Conservation (phyloP, 257 asterid genomes). For the Hygrophila difformis region DNA sequence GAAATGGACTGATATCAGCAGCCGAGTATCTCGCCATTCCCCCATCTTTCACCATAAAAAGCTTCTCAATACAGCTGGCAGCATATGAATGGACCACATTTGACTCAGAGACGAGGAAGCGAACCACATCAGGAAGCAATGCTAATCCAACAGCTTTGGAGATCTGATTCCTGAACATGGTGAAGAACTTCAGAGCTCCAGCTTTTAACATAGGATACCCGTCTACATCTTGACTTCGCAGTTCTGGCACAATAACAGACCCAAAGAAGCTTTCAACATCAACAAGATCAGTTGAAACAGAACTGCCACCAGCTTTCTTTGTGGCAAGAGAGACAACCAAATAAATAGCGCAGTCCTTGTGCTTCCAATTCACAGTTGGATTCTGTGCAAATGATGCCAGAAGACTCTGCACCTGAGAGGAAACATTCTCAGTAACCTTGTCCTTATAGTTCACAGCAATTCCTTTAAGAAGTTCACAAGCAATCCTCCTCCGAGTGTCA, state of each 20-base stretch:
- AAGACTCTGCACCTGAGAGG: slow-evolving; percentile 58
- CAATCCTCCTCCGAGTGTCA: slow-evolving; percentile 93
- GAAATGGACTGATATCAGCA: slow-evolving; percentile 59
- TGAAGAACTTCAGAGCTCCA: slow-evolving; percentile 88
- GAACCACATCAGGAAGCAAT: slow-evolving; percentile 72
- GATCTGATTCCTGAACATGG: slow-evolving; percentile 76
- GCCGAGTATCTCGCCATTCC: slow-evolving; percentile 64
- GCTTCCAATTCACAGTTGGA: slow-evolving; percentile 80
- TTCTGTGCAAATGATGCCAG: slow-evolving; percentile 61
- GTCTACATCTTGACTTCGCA: slow-evolving; percentile 62
- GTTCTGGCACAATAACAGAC: slow-evolving; percentile 82
- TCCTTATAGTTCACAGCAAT: slow-evolving; percentile 70
- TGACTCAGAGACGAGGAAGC: slow-evolving; percentile 62
- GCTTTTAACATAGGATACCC: slow-evolving; percentile 86
- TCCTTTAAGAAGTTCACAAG: slow-evolving; percentile 96
- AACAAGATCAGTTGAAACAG: slow-evolving; percentile 79
- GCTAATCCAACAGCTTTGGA: slow-evolving; percentile 59
- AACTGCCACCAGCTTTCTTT: slow-evolving; percentile 66
- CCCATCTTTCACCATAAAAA: slow-evolving; percentile 76
- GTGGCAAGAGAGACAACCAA: slow-evolving; percentile 87
- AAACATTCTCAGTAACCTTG: slow-evolving; percentile 64
- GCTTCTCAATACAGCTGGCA: slow-evolving; percentile 93
- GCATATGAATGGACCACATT: slow-evolving; percentile 96
- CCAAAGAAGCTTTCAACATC: slow-evolving; percentile 77
- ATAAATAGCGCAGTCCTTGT: slow-evolving; percentile 89